Conservation (phyloP, 192 early-diverging fungal genomes). For the Backusella tuberculispora region DNA sequence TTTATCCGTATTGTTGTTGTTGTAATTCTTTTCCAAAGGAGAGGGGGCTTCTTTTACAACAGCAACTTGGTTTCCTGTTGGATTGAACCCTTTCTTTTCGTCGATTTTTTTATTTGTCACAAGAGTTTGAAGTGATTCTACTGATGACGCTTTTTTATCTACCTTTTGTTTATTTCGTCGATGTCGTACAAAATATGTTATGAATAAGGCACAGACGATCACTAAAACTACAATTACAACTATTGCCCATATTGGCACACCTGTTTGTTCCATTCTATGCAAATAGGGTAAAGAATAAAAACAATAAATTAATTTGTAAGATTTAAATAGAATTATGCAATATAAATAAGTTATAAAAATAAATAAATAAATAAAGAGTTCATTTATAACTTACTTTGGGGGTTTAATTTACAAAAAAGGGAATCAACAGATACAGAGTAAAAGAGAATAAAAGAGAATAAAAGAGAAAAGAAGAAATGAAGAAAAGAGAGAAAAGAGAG, state of each 20-base stretch:
- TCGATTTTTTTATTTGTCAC: conserved; percentile 3
- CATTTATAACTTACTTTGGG: neutral
- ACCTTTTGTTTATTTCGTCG: neutral
- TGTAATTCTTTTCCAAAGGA: neutral
- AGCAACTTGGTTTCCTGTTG: too few relatives aligned
- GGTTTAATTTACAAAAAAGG: conserved; percentile 4
- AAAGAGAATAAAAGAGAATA: neutral
- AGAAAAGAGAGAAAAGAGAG: neutral
- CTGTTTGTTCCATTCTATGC: conserved; percentile 1
- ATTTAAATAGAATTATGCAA: neutral
- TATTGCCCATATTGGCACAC: conserved; percentile 18
- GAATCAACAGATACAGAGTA: neutral
- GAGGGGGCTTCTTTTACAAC: neutral
- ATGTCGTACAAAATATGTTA: neutral
- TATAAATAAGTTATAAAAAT: conserved; percentile 11
- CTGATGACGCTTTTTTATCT: neutral
- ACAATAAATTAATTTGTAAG: neutral
- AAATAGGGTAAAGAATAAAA: neutral
- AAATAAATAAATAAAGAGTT: conserved; percentile 1
- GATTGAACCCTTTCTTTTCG: neutral
- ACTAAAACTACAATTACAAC: conserved; percentile 21
- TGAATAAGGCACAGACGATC: neutral
- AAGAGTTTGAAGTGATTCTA: conserved; percentile 15
- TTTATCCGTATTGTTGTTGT: conserved; percentile 21
- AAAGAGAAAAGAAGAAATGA: neutral